Percentiles rank a stretch among this genome's conserved stretches.
These are phyloP conservation scores for Fraxinus floribunda DNA, from an alignment of 305 asterid species.

Conservation along the genomic window DNA sequence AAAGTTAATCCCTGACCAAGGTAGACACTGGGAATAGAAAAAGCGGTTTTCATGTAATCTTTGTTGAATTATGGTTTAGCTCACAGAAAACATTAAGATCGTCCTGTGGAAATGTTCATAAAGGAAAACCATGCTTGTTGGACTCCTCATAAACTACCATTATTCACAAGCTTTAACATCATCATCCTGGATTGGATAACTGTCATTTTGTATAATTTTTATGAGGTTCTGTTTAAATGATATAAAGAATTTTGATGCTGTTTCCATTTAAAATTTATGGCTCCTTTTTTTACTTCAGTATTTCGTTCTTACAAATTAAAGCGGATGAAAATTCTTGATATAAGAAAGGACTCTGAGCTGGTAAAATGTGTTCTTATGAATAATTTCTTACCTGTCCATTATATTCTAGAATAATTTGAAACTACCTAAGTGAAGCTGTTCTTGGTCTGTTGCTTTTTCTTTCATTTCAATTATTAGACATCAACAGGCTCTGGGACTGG, in stretches of 20 bases:
- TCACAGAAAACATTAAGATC: conserved; percentile 17
- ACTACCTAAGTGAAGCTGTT: background rate
- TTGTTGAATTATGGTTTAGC: conserved; percentile 12
- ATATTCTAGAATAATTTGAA: background rate
- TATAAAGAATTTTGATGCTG: background rate
- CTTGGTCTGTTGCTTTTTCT: background rate
- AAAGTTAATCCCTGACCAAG: background rate
- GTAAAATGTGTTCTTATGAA: background rate
- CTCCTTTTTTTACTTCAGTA: background rate
- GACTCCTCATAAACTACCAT: background rate
- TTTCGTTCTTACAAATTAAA: background rate
- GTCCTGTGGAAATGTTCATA: background rate
- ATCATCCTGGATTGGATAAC: background rate
- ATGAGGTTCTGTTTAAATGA: background rate
- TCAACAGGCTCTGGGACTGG: background rate
- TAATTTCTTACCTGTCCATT: background rate
- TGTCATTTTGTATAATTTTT: background rate
- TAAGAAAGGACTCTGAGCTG: background rate
- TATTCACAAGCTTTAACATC: background rate
- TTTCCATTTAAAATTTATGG: conserved; percentile 4
- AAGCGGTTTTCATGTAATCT: background rate
- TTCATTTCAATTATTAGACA: background rate
- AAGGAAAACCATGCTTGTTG: conserved; percentile 9
- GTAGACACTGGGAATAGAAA: conserved; percentile 4
- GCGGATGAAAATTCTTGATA: background rate